These are phyloP conservation scores for Boletus subparvulus DNA, from an alignment of 768 basidiomycete genomes.

Conservation along the genomic window DNA sequence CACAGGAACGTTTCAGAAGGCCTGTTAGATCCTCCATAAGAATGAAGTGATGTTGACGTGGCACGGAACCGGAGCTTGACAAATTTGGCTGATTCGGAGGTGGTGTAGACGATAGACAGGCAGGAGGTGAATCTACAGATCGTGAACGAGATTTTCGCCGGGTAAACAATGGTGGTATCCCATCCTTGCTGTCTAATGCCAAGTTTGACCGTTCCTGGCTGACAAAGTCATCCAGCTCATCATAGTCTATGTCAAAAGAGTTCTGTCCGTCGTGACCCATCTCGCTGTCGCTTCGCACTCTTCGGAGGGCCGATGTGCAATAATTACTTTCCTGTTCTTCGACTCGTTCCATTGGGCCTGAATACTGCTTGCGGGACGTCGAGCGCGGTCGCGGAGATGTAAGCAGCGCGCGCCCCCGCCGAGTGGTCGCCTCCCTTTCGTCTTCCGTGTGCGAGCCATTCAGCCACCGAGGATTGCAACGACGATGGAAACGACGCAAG, in stretches of 20 bases:
- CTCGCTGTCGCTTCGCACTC: conserved; percentile 63
- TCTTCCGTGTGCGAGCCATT: conserved; percentile 51
- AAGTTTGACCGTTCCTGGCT: conserved; percentile 16
- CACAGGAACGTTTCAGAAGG: conserved; percentile 85
- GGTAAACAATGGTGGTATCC: conserved; percentile 30
- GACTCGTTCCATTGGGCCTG: conserved; percentile 38
- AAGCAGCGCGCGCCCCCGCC: conserved; percentile 34
- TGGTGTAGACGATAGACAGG: conserved; percentile 28
- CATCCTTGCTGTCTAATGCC: conserved; percentile 20
- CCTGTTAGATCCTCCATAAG: conserved; percentile 99
- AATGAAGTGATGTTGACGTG: conserved; percentile 96
- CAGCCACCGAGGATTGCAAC: conserved; percentile 32
- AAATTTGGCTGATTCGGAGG: conserved; percentile 30
- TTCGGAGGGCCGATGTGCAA: conserved; percentile 46
- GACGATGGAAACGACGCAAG: conserved; percentile 67
- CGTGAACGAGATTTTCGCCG: conserved; percentile 45
- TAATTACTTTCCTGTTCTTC: conserved; percentile 41
- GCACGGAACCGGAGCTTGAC: conserved; percentile 47
- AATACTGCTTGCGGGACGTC: conserved; percentile 14
- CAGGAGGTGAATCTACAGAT: conserved; percentile 31
- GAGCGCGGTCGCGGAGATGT: conserved; percentile 12
- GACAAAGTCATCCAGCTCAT: conserved; percentile 25
- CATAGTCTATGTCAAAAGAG: conserved; percentile 45
- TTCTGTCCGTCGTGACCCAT: conserved; percentile 37
- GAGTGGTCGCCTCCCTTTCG: conserved; percentile 51